A percentile compares a stretch with the other conserved stretches of the same genome.
phyloP scores from a whole-genome alignment of 2,329 filamentous ascomycete species.

The Kalaharituber pfeilii region DNA sequence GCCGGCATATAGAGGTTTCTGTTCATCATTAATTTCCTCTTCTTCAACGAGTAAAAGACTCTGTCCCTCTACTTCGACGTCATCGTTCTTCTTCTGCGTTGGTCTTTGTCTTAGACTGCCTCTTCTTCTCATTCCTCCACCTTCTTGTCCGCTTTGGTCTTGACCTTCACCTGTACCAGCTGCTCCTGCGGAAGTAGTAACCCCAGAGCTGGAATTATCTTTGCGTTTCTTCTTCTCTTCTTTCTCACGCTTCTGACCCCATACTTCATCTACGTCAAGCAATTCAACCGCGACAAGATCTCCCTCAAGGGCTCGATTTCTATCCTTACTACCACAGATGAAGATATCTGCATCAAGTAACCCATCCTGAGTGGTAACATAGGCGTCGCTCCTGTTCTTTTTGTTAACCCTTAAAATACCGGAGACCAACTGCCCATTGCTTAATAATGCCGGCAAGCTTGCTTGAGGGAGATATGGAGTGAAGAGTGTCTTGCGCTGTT shows the following conservation, averaged over 20 bases:
- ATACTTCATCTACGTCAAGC: constrained; percentile 93
- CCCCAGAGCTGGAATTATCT: constrained; percentile 48
- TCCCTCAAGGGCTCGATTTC: constrained; percentile 89
- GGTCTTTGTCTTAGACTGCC: constrained; percentile 91
- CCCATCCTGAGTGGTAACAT: constrained; percentile 80
- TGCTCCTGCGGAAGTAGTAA: constrained; percentile 49
- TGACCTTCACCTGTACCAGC: constrained; percentile 10
- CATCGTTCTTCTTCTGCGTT: constrained; percentile 99
- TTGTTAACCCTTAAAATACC: constrained; percentile 97
- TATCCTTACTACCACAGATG: constrained; percentile 97
- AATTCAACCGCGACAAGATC: constrained; percentile 92
- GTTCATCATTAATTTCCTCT: constrained; percentile 95
- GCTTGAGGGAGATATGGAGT: constrained; percentile 95
- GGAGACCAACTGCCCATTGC: constrained; percentile 83
- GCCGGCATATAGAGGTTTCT: constrained; percentile 91
- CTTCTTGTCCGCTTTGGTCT: constrained; percentile 7
- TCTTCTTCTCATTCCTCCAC: constrained; percentile 59
- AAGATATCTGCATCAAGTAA: constrained; percentile 93
- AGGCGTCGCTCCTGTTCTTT: constrained; percentile 97
- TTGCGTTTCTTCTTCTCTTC: constrained; percentile 99
- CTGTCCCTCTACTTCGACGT: constrained; percentile 96
- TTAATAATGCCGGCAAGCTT: constrained; percentile 73
- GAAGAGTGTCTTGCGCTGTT: constrained; percentile 95
- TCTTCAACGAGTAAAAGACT: constrained; percentile 93
- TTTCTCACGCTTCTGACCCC: constrained; percentile 96